A percentile compares a stretch with the other conserved stretches of the same genome.
phyloP scores from a whole-genome alignment of 2,329 filamentous ascomycete genomes.

The Epicoccum nigrum region DNA sequence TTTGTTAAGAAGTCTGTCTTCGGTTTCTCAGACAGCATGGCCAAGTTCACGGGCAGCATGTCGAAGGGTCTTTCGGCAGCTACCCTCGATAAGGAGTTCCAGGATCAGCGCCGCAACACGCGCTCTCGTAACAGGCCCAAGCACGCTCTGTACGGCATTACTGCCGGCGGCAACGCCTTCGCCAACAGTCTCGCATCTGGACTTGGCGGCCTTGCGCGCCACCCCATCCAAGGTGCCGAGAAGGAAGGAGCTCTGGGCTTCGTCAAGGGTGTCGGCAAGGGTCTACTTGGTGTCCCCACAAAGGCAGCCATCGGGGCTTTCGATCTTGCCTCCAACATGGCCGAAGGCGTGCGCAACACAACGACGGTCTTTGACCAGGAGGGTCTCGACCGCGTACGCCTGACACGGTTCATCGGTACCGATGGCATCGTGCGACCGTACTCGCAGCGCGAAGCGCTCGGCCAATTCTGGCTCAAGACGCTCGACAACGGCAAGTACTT shows the following conservation, averaged over 20 bases:
- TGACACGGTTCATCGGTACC: conserved; percentile 87
- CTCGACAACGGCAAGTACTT: conserved; percentile 98
- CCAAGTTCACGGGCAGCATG: conserved; percentile 95
- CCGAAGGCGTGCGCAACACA: conserved; percentile 96
- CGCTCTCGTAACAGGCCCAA: conserved; percentile 92
- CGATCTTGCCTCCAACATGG: conserved; percentile 95
- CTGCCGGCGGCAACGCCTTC: conserved; percentile 92
- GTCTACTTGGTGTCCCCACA: conserved; percentile 89
- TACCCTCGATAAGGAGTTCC: conserved; percentile 97
- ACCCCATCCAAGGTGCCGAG: conserved; percentile 93
- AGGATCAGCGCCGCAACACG: conserved; percentile 92
- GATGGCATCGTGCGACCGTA: conserved; percentile 96
- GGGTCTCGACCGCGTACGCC: conserved; percentile 91
- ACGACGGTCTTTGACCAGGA: conserved; percentile 97
- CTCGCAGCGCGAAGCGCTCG: conserved; percentile 90
- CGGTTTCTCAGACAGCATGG: conserved; percentile 95
- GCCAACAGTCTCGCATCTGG: conserved; percentile 91
- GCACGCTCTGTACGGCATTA: conserved; percentile 95
- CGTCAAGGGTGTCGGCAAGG: conserved; percentile 97
- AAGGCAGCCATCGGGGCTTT: conserved; percentile 97
- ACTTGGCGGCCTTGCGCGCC: conserved; percentile 88
- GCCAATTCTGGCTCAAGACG: conserved; percentile 98
- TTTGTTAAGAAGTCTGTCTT: conserved; percentile 99
- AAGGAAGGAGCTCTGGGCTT: conserved; percentile 93
- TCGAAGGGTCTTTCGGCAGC: conserved; percentile 95